Conservation (phyloP, 345 rosid species). For the Laguncularia racemosa region DNA sequence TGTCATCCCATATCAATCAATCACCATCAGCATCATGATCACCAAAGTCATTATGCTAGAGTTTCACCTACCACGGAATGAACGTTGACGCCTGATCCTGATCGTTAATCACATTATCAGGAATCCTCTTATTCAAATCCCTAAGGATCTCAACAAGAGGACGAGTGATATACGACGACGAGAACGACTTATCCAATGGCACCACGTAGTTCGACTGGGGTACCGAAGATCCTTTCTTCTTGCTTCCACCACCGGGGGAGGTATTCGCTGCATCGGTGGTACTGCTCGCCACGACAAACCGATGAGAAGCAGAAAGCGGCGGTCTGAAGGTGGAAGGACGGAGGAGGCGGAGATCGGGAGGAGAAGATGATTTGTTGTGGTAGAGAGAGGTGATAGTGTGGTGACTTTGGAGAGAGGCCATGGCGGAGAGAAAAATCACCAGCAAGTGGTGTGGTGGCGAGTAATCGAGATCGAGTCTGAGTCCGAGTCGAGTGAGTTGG, state of each 20-base stretch:
- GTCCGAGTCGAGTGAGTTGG: too few species aligned
- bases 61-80: conserved; percentile 63
- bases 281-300: conserved; percentile 1
- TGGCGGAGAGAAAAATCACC: too few species aligned
- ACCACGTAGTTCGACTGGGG: conserved; percentile 92
- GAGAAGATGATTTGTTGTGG: too few species aligned
- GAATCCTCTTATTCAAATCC: conserved; percentile 91
- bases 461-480: too few species aligned
- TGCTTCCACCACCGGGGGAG: conserved; percentile 24
- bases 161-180: conserved; percentile 71
- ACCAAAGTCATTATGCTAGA: not conserved
- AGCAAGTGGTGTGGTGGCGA: too few species aligned
- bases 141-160: conserved; percentile 94
- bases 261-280: conserved; percentile 10
- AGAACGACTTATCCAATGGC: conserved; percentile 67
- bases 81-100: conserved; percentile 27
- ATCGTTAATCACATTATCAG: conserved; percentile 66
- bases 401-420: too few species aligned
- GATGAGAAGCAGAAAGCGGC: not conserved
- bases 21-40: too few species aligned
- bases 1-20: too few species aligned
- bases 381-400: too few species aligned
- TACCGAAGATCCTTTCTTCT: conserved; percentile 38
- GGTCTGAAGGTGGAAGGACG: not conserved
- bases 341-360: not conserved